Evolutionary conservation across 345 rosid species (phyloP).

Genomic region (Dipteronia sinensis): DNA sequence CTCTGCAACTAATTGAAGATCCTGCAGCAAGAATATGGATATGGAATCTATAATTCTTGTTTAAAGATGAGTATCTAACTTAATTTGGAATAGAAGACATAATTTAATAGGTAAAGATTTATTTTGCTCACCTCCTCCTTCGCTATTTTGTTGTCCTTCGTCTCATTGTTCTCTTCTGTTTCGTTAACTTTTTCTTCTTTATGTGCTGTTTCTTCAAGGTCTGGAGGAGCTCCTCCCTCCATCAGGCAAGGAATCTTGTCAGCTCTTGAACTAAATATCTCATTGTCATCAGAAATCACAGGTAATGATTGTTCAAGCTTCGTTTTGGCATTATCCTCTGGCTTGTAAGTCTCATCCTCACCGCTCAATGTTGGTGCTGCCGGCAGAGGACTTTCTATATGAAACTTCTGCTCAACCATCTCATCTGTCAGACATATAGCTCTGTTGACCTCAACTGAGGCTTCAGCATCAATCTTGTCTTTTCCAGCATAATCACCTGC

Average conservation of each 20-base stretch:
- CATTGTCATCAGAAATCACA: not conserved
- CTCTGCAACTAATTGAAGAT: not conserved
- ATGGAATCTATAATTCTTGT: not conserved
- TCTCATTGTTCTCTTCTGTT: slow-evolving; percentile 14
- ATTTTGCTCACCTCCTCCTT: slow-evolving; percentile 25
- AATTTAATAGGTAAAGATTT: not conserved
- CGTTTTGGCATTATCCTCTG: slow-evolving; percentile 8
- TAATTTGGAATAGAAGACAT: not conserved
- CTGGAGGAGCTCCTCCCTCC: slow-evolving; percentile 12
- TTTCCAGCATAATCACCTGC: slow-evolving; percentile 21
- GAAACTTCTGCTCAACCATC: not conserved
- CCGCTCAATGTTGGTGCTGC: slow-evolving; percentile 2
- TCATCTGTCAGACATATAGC: not conserved
- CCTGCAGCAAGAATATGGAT: not conserved
- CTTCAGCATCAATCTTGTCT: slow-evolving; percentile 13
- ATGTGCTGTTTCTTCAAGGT: slow-evolving; percentile 10
- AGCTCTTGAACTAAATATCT: slow-evolving; percentile 2
- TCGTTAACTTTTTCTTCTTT: slow-evolving; percentile 14
- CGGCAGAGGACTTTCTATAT: not conserved
- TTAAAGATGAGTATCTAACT: not conserved
- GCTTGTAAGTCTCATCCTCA: slow-evolving; percentile 14
- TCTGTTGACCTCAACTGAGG: slow-evolving; percentile 5
- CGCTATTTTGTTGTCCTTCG: not conserved
- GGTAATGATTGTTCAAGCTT: slow-evolving; percentile 8
- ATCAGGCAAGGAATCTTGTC: not conserved